Evolutionary conservation across 208 protist genomes (phyloP).

Genomic region (Leishmania guyanensis): DNA sequence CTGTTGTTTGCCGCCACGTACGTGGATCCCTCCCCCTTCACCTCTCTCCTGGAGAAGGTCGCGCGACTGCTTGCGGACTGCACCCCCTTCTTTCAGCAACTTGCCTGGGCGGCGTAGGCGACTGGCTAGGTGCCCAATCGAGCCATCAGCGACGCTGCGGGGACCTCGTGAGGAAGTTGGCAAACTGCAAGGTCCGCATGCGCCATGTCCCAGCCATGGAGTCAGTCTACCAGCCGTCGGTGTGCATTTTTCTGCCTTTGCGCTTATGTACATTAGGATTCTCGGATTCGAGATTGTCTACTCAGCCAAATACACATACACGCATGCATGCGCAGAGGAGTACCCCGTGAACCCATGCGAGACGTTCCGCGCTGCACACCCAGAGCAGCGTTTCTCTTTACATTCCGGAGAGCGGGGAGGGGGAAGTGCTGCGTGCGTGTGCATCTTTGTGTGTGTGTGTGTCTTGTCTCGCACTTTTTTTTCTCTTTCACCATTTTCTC

Average conservation of each 20-base stretch:
- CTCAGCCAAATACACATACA: background rate
- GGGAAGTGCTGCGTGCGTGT: background rate
- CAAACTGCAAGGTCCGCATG: too few species aligned
- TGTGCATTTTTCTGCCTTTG: constrained; percentile 7
- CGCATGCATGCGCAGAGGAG: background rate
- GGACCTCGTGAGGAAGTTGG: background rate
- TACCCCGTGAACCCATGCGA: background rate
- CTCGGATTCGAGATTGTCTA: background rate
- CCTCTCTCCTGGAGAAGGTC: constrained; percentile 55
- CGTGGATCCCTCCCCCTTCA: constrained; percentile 78
- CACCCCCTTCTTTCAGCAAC: constrained; percentile 28
- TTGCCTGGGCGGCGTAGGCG: background rate
- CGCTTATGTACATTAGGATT: constrained; percentile 14
- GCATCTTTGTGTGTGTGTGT: background rate
- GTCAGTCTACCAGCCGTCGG: background rate
- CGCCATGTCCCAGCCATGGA: background rate
- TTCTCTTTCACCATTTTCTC: background rate
- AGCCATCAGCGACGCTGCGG: background rate
- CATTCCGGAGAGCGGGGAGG: background rate
- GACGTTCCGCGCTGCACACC: background rate
- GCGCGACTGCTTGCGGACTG: constrained; percentile 41
- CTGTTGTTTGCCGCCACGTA: constrained; percentile 49
- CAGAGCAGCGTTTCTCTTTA: background rate
- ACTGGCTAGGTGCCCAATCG: background rate
- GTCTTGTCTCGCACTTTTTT: background rate